These are phyloP conservation scores for Debaryomycetaceae sp. DNA, from an alignment of 1,139 yeast species.

Conservation along the genomic window DNA sequence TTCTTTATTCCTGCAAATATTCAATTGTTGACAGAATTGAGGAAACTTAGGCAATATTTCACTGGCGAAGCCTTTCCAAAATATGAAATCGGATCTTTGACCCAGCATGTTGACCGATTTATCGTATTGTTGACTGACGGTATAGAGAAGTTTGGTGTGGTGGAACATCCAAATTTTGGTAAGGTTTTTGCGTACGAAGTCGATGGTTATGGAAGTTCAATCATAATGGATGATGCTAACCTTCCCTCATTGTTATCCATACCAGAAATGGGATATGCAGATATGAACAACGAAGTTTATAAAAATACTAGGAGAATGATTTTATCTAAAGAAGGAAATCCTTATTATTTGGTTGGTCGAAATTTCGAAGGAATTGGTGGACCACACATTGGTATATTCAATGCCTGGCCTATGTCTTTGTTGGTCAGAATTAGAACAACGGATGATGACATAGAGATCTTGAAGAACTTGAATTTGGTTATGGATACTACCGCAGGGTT, in stretches of 20 bases:
- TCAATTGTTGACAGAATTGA: conserved; percentile 64
- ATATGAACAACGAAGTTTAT: conserved; percentile 53
- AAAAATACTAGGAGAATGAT: conserved; percentile 80
- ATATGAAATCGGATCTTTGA: conserved; percentile 9
- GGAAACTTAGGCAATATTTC: conserved; percentile 19
- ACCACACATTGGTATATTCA: conserved; percentile 76
- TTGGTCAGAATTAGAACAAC: conserved; percentile 71
- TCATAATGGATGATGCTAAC: conserved; percentile 88
- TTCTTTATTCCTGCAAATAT: conserved; percentile 86
- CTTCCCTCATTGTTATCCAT: conserved; percentile 78
- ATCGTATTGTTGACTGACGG: conserved; percentile 51
- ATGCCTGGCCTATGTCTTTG: conserved; percentile 92
- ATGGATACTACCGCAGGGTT: conserved; percentile 64
- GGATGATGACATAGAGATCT: conserved; percentile 67
- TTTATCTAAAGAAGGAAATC: conserved; percentile 66
- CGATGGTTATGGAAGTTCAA: conserved; percentile 77
- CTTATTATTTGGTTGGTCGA: conserved; percentile 65
- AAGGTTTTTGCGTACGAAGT: conserved; percentile 83
- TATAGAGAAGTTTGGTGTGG: conserved; percentile 59
- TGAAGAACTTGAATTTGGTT: conserved; percentile 44
- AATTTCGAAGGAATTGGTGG: conserved; percentile 81
- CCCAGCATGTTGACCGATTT: conserved; percentile 25
- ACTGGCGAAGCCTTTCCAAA: conserved; percentile 9
- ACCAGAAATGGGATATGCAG: conserved; percentile 73
- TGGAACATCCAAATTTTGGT: conserved; percentile 67